These are phyloP conservation scores for Kodamaea laetipori DNA, from an alignment of 805 yeast species.

Conservation along the genomic window DNA sequence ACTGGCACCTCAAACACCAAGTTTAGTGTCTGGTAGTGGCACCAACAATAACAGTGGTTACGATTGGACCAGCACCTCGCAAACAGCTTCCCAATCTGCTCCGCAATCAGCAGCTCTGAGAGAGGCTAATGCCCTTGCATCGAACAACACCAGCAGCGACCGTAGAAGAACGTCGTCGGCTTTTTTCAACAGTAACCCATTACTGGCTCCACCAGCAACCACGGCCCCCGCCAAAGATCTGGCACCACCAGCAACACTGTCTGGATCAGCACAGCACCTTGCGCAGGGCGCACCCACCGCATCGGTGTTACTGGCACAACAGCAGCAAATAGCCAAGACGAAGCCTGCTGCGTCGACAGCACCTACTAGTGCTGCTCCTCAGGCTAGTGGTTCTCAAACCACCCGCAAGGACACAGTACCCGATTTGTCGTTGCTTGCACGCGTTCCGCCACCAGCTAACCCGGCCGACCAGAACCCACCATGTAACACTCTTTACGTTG, in stretches of 20 bases:
- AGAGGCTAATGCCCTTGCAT: too few relatives aligned
- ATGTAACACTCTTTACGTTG: constrained; percentile 94
- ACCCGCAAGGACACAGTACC: constrained; percentile 34
- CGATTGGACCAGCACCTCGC: constrained; percentile 7
- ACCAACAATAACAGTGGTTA: constrained; percentile 1
- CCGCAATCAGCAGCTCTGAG: constrained; percentile 1
- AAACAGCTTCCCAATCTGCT: constrained; percentile 1
- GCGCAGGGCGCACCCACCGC: constrained; percentile 12
- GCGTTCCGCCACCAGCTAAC: constrained; percentile 90
- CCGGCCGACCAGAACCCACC: constrained; percentile 99
- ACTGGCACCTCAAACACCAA: constrained; percentile 47
- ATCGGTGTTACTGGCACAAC: constrained; percentile 13
- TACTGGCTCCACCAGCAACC: constrained; percentile 15
- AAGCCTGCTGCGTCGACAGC: constrained; percentile 3
- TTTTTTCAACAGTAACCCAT: constrained; percentile 43
- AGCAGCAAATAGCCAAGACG: constrained; percentile 12
- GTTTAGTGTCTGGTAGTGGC: constrained; percentile 11
- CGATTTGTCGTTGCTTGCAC: constrained; percentile 70
- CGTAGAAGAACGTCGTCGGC: constrained; percentile 58
- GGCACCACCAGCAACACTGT: constrained; percentile 17
- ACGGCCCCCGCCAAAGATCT: constrained; percentile 18
- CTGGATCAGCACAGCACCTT: constrained; percentile 2
- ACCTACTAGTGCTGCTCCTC: constrained; percentile 15
- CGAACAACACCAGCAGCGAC: constrained; percentile 21
- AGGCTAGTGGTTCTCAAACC: too few relatives aligned